Base-by-base conservation (phyloP, 257 asterid genomes). In the Asclepias syriaca region DNA sequence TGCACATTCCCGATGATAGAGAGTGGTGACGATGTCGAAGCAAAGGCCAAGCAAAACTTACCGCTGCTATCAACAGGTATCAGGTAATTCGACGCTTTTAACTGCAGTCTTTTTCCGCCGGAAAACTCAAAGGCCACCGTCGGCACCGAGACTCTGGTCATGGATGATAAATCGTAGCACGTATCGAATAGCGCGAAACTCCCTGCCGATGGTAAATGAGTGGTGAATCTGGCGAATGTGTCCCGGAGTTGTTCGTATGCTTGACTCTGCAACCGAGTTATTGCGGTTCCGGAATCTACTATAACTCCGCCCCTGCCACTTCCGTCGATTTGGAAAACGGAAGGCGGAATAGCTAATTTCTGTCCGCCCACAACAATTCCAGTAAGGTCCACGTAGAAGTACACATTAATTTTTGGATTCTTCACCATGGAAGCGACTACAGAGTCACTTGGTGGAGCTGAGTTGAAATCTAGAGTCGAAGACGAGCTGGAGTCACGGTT, bases 271-370 rank as follows among this genome's bases (percentile, higher is more conserved):
- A 91, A 61, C 86, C 97, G 81, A 7, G 96, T 91, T 77, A 93
- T 89, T 60, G 97, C 91, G 64, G 98, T 93, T 3, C 98, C 97
- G 6, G 98, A 93, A 74, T 93, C 98, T 0, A 93, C 84, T 58
- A 93, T 89, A 71, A 91, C 86, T 2, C 98, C 98, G 1, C 97
- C 97, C 16, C 80, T 81, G 0, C 98, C 97, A 53, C 79, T 71
- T 0, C 54, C 10, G 32, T 81, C 83, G 32, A 93, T 65, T 2
- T 65, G 82, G 29, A 93, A 82, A 11, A 73, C 46, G 0, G 81
- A 66, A 29, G 81, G 13, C 24, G 91, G 86, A 8, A 91, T 58
- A 1, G 46, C 6, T 3, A 93, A 60, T 71, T 68, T 74, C 7
- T 34, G 12, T 0, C 93, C 97, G 4, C 92, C 96, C 74, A 93